Percentiles rank a stretch among this genome's conserved stretches.
phyloP scores from a whole-genome alignment of 495 filamentous ascomycete genomes.

The Emericellopsis terricola region DNA sequence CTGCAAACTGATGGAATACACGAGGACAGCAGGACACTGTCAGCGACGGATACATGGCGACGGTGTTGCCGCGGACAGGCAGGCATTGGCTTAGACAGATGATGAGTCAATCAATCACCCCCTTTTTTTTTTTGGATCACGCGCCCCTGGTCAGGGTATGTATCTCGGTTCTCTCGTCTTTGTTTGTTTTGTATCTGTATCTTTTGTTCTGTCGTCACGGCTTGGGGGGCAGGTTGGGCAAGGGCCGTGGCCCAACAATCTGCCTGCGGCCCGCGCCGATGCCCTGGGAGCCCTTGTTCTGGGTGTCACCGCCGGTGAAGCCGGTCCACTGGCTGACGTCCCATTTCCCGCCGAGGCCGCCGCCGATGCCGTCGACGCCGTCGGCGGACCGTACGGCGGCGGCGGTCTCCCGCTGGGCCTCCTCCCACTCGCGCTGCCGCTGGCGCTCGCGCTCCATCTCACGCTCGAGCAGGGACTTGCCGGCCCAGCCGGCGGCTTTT shows the following conservation, averaged over 20 bases:
- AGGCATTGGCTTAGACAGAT: no score
- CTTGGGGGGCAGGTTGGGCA: no score
- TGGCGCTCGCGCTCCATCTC: constrained; percentile 95
- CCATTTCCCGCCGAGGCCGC: constrained; percentile 47
- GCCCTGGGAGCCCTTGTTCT: constrained; percentile 53
- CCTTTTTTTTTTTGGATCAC: neutral
- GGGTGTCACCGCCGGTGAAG: constrained; percentile 66
- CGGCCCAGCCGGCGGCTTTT: constrained; percentile 56
- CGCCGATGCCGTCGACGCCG: constrained; percentile 33
- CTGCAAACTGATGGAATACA: no score
- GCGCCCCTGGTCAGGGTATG: no score
- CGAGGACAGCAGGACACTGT: no score
- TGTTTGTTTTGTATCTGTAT: no score
- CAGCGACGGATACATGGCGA: no score
- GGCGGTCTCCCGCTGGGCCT: constrained; percentile 58
- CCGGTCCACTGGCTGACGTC: constrained; percentile 77
- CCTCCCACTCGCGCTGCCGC: constrained; percentile 88
- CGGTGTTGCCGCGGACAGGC: no score
- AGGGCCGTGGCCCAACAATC: constrained; percentile 59
- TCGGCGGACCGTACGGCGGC: constrained; percentile 30
- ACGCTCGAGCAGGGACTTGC: constrained; percentile 71
- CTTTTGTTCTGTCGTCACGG: no score
- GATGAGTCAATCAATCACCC: neutral
- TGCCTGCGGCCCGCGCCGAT: constrained; percentile 62
- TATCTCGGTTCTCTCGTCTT: neutral